Conservation (phyloP, 2,329 filamentous ascomycete genomes). For the Stemphylium vesicarium region DNA sequence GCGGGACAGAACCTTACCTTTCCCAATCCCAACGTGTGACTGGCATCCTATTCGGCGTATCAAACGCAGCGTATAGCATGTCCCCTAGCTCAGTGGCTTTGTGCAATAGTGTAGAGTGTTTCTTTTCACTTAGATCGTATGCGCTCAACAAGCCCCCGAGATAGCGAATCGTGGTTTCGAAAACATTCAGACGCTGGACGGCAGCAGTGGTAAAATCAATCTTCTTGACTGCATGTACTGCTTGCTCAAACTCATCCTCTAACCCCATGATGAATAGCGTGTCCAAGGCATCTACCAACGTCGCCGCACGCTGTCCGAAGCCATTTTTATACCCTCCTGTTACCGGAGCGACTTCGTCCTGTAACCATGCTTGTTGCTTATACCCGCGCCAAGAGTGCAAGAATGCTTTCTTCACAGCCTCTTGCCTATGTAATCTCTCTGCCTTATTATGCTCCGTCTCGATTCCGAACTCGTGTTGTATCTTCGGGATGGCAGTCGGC, state of each 20-base stretch:
- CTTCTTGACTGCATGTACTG: conserved; percentile 58
- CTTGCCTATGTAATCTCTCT: conserved; percentile 39
- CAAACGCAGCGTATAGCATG: conserved; percentile 54
- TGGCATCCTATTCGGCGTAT: conserved; percentile 52
- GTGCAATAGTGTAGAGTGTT: conserved; percentile 46
- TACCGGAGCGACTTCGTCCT: conserved; percentile 60
- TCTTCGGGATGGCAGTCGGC: conserved; percentile 40
- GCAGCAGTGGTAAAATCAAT: conserved; percentile 61
- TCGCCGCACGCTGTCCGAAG: conserved; percentile 65
- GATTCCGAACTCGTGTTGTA: conserved; percentile 46
- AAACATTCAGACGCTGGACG: conserved; percentile 43
- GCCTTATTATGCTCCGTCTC: conserved; percentile 44
- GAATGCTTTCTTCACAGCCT: conserved; percentile 47
- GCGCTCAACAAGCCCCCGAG: conserved; percentile 48
- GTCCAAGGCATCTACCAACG: conserved; percentile 66
- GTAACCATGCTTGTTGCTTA: conserved; percentile 59
- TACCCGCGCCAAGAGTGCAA: conserved; percentile 57
- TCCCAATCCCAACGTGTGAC: conserved; percentile 50
- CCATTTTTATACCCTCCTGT: conserved; percentile 55
- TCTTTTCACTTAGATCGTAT: conserved; percentile 44
- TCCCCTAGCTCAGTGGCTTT: conserved; percentile 53
- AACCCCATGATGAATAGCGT: conserved; percentile 69
- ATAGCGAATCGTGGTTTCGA: conserved; percentile 51
- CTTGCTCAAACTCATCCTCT: conserved; percentile 62
- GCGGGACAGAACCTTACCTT: conserved; percentile 27